These are phyloP conservation scores for Mesotaenium endlicherianum DNA, from an alignment of 139 green algal genomes.

Conservation along the genomic window DNA sequence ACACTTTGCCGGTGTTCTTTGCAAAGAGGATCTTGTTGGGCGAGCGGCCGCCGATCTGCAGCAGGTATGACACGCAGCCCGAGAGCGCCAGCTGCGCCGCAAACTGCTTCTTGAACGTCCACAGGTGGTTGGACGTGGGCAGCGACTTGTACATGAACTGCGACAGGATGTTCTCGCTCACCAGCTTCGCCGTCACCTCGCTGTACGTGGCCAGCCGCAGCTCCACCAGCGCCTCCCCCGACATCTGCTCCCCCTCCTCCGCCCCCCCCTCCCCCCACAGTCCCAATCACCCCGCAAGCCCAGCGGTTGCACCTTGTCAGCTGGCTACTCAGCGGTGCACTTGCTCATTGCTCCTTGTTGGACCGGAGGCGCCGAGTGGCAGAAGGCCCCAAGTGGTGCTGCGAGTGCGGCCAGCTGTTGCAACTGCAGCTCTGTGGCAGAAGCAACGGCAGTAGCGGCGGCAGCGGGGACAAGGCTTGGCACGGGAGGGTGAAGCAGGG, in stretches of 20 bases:
- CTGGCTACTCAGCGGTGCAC: too few relatives aligned
- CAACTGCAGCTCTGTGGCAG: slow-evolving; percentile 9
- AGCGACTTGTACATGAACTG: slow-evolving; percentile 96
- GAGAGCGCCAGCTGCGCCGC: slow-evolving; percentile 83
- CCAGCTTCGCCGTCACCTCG: slow-evolving; percentile 59
- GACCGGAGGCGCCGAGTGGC: too few relatives aligned
- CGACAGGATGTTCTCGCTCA: slow-evolving; percentile 91
- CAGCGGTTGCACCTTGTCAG: too few relatives aligned
- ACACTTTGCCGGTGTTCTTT: slow-evolving; percentile 73
- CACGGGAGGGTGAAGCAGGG: too few relatives aligned
- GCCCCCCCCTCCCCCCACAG: neutral
- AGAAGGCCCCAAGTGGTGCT: too few relatives aligned
- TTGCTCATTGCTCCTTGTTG: too few relatives aligned
- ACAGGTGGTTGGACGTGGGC: slow-evolving; percentile 79
- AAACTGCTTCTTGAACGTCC: slow-evolving; percentile 91
- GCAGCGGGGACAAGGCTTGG: neutral
- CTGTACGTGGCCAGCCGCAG: slow-evolving; percentile 67
- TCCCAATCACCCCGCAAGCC: too few relatives aligned
- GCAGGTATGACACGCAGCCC: slow-evolving; percentile 65
- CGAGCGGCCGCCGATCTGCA: slow-evolving; percentile 79
- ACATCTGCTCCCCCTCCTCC: slow-evolving; percentile 13
- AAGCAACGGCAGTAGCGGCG: neutral
- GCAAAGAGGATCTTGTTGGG: slow-evolving; percentile 89
- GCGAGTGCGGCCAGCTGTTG: neutral
- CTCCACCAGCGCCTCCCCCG: slow-evolving; percentile 47